Conservation (phyloP, 768 basidiomycete species). For the Lactarius sanguifluus region DNA sequence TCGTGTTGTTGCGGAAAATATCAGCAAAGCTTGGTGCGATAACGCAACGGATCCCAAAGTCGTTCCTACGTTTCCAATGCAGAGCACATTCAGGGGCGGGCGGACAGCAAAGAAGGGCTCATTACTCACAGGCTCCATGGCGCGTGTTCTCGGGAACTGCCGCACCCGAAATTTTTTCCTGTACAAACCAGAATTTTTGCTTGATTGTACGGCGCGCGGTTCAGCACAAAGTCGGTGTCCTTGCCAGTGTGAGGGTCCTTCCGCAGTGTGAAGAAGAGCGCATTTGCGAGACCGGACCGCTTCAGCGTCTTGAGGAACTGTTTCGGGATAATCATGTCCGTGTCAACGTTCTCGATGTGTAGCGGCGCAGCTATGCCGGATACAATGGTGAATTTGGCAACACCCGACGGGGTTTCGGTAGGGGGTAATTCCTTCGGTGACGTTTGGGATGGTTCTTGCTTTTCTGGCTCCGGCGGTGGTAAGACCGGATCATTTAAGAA, state of each 20-base stretch:
- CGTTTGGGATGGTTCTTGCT: constrained; percentile 32
- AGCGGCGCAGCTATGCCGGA: constrained; percentile 56
- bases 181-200: constrained; percentile 57
- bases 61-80: constrained; percentile 40
- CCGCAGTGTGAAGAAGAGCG: constrained; percentile 55
- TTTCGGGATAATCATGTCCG: constrained; percentile 67
- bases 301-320: constrained; percentile 67
- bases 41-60: constrained; percentile 63
- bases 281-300: constrained; percentile 59
- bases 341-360: constrained; percentile 58
- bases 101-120: background rate
- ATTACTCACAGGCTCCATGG: constrained; percentile 50
- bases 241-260: constrained; percentile 50
- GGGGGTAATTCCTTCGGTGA: constrained; percentile 32
- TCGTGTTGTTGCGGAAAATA: constrained; percentile 61
- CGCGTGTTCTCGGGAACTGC: constrained; percentile 63
- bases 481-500: constrained; percentile 68
- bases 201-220: constrained; percentile 54
- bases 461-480: constrained; percentile 40
- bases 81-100: background rate
- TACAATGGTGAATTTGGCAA: constrained; percentile 48
- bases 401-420: constrained; percentile 35
- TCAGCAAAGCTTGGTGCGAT: constrained; percentile 64
- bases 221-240: constrained; percentile 61
- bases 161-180: constrained; percentile 63